Conservation (phyloP, 139 green algal species). For the Coelastrella sp. region DNA sequence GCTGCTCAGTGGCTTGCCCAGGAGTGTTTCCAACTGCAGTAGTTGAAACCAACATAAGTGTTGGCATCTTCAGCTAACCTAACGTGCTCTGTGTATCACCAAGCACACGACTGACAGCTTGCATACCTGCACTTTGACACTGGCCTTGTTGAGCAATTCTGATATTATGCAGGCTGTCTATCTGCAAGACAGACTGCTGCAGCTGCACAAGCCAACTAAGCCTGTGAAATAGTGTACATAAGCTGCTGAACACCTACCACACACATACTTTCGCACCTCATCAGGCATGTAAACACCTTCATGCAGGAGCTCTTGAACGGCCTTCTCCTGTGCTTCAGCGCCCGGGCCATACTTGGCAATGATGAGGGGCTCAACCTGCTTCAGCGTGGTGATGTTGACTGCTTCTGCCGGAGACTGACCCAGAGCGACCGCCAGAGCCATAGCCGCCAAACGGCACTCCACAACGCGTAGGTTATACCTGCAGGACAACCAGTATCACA, state of each 20-base stretch:
- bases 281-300: constrained; percentile 66
- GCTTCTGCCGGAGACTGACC: constrained; percentile 57
- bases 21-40: constrained; percentile 70
- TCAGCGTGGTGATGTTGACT: constrained; percentile 55
- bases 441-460: constrained; percentile 93
- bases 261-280: constrained; percentile 50
- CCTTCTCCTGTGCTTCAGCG: constrained; percentile 44
- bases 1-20: constrained; percentile 65
- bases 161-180: neutral
- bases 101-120: neutral
- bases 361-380: constrained; percentile 64
- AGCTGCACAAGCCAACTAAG: no score
- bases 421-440: constrained; percentile 77
- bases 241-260: neutral
- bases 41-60: neutral
- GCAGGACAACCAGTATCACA: neutral
- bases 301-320: constrained; percentile 76
- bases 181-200: neutral
- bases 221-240: no score
- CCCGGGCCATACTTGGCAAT: constrained; percentile 43
- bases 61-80: no score
- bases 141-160: neutral
- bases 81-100: no score
- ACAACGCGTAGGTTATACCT: constrained; percentile 98
- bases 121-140: neutral